These are phyloP conservation scores for Leucosporidium scottii DNA, from an alignment of 768 basidiomycete species.

Conservation along the genomic window DNA sequence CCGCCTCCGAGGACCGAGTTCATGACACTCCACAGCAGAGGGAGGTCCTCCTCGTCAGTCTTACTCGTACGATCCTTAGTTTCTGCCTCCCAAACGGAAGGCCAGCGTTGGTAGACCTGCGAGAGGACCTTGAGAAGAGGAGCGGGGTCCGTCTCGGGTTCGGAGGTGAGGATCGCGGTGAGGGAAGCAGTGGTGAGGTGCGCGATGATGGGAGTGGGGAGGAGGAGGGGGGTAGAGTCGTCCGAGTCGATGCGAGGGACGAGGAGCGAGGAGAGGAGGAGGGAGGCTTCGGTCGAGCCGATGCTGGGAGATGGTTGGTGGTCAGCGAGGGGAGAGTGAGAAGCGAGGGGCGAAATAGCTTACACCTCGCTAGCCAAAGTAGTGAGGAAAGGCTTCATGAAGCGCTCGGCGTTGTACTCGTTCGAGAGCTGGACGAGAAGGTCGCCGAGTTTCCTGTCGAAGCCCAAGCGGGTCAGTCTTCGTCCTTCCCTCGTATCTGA, in stretches of 20 bases:
- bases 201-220: conserved; percentile 23
- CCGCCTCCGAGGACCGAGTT: conserved; percentile 28
- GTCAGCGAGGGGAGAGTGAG: not conserved
- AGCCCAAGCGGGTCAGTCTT: not conserved
- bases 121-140: conserved; percentile 47
- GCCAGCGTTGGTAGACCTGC: conserved; percentile 60
- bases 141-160: not conserved
- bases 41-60: not conserved
- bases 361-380: conserved; percentile 26
- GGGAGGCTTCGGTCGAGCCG: conserved; percentile 9
- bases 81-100: conserved; percentile 45
- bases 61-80: conserved; percentile 1
- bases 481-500: conserved; percentile 41
- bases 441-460: conserved; percentile 43
- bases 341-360: not conserved
- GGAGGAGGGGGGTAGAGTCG: conserved; percentile 13
- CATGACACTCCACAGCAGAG: conserved; percentile 14
- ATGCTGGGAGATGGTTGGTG: not conserved
- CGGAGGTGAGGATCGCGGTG: conserved; percentile 7
- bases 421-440: conserved; percentile 48
- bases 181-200: conserved; percentile 12
- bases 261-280: conserved; percentile 17
- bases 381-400: conserved; percentile 43
- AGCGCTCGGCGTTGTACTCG: conserved; percentile 54
- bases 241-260: conserved; percentile 10